Evolutionary conservation across 2,329 filamentous ascomycete species (phyloP).

Genomic region (Sphaerulina populicola): DNA sequence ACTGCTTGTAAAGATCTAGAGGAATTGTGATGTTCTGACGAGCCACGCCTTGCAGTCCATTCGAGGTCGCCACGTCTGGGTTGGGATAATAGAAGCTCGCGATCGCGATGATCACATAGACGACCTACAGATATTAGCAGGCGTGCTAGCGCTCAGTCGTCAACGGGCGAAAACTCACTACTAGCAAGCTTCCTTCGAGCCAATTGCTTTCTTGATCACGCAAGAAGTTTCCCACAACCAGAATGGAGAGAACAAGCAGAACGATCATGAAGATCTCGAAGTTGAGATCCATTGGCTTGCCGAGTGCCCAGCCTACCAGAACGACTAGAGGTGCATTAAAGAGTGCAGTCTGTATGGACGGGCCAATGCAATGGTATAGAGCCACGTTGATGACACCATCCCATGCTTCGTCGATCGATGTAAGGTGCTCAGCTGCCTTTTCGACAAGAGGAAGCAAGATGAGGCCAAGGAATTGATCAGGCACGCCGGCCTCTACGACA

Average conservation of each 20-base stretch:
- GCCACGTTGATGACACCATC: constrained; percentile 70
- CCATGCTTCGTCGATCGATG: constrained; percentile 75
- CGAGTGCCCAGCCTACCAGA: constrained; percentile 71
- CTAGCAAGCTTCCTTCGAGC: constrained; percentile 72
- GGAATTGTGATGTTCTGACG: constrained; percentile 16
- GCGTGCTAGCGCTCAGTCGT: neutral
- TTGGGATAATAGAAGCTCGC: constrained; percentile 55
- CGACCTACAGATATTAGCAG: constrained; percentile 34
- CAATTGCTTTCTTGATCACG: constrained; percentile 85
- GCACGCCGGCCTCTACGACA: constrained; percentile 43
- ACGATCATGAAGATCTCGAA: constrained; percentile 86
- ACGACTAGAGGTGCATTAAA: constrained; percentile 79
- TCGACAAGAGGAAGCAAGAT: constrained; percentile 75
- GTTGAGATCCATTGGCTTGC: constrained; percentile 60
- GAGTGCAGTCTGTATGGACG: constrained; percentile 80
- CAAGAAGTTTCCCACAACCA: constrained; percentile 62
- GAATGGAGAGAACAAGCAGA: constrained; percentile 69
- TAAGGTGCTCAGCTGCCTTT: constrained; percentile 77
- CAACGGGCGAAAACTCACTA: constrained; percentile 34
- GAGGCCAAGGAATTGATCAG: constrained; percentile 56
- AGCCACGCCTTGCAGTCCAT: constrained; percentile 10
- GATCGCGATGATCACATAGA: constrained; percentile 56
- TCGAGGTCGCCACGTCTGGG: constrained; percentile 30
- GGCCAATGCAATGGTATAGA: constrained; percentile 73
- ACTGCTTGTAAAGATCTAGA: constrained; percentile 17